phyloP scores from a whole-genome alignment of 164 flowering plant species.

The Annona squamosa region DNA sequence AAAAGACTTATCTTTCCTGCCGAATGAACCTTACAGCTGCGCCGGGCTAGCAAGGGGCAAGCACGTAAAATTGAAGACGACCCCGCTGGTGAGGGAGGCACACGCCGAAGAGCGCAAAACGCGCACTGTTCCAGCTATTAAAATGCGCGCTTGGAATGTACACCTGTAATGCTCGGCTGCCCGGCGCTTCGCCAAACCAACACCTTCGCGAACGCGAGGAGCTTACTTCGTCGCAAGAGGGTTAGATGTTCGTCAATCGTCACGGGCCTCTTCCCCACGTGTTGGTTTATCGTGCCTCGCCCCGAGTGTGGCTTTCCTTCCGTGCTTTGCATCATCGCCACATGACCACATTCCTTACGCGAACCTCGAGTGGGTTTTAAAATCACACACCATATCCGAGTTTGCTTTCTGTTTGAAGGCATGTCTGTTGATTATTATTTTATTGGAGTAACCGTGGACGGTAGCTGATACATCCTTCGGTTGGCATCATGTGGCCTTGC shows the following conservation, averaged over 20 bases:
- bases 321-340: not conserved
- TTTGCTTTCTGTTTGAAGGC: not conserved
- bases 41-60: too few species aligned
- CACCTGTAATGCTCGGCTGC: too few species aligned
- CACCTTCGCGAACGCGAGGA: too few species aligned
- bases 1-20: too few species aligned
- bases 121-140: too few species aligned
- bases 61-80: too few species aligned
- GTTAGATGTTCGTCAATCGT: not conserved
- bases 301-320: not conserved
- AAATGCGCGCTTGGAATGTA: too few species aligned
- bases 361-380: not conserved
- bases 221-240: not conserved
- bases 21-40: too few species aligned
- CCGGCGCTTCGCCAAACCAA: too few species aligned
- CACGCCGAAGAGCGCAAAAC: too few species aligned
- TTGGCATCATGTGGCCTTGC: constrained; percentile 7
- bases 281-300: not conserved
- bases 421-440: not conserved
- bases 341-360: not conserved
- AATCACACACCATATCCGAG: not conserved
- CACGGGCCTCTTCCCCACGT: not conserved
- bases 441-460: not conserved
- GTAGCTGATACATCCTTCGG: not conserved
- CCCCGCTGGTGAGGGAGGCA: too few species aligned